Evolutionary conservation across 2,329 filamentous ascomycete genomes (phyloP).

Genomic region (Stachybotrys chartarum): DNA sequence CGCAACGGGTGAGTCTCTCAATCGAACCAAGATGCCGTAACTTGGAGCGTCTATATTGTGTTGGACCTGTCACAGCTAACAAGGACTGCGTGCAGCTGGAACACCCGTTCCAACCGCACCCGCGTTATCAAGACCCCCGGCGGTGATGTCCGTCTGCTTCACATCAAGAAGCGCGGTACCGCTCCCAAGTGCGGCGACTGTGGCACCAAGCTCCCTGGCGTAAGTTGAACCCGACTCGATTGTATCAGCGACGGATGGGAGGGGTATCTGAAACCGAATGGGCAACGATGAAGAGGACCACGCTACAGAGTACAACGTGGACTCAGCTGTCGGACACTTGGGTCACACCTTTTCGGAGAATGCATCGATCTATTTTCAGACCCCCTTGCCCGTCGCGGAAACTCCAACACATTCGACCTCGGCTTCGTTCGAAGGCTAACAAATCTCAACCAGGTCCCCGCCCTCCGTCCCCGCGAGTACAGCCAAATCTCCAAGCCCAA

Average conservation of each 20-base stretch:
- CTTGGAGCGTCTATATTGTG: background rate
- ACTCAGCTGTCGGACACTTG: too few species aligned
- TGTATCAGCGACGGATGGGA: background rate
- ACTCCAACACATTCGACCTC: background rate
- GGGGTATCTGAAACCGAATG: background rate
- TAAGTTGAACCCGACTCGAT: slow-evolving; percentile 52
- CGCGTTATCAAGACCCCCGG: slow-evolving; percentile 94
- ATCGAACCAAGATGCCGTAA: background rate
- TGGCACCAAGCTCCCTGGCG: slow-evolving; percentile 92
- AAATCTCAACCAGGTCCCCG: slow-evolving; percentile 60
- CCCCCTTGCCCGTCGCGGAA: slow-evolving; percentile 3
- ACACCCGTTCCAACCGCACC: slow-evolving; percentile 96
- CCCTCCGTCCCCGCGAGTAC: slow-evolving; percentile 97
- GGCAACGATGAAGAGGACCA: too few species aligned
- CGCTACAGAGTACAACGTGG: too few species aligned
- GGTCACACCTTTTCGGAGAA: background rate
- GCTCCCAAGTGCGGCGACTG: slow-evolving; percentile 99
- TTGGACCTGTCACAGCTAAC: background rate
- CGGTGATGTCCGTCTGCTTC: slow-evolving; percentile 89
- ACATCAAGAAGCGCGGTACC: slow-evolving; percentile 99
- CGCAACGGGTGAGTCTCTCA: slow-evolving; percentile 65
- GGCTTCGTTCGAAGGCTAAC: slow-evolving; percentile 8
- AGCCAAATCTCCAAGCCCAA: slow-evolving; percentile 93
- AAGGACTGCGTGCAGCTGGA: slow-evolving; percentile 60
- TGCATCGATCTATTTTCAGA: slow-evolving; percentile 3